Evolutionary conservation across 345 rosid species (phyloP), one percentile per base, ranked within the genome.

Genomic region (Ceriops tagal): DNA sequence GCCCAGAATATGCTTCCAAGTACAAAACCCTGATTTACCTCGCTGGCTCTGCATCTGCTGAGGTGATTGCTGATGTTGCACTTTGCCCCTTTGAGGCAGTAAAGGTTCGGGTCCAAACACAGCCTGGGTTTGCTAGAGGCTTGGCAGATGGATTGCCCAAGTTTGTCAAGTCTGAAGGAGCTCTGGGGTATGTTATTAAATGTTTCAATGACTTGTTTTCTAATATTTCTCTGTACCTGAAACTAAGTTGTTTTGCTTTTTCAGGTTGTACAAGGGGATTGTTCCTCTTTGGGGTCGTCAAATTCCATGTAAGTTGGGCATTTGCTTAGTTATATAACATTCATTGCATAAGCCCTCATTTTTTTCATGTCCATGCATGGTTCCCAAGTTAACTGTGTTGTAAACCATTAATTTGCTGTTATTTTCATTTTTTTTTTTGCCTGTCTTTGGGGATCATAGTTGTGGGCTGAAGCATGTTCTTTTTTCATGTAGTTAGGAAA

Each of bases 81-180:
- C 97, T 96, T 72, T 92, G 99, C 84, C 99, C 98, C 24, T 82
- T 96, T n/a, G 99, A 96, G 83, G 99, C 99, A 52, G 99, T 96
- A 6, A 96, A 96, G 89, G 98, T 96, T 59, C 81, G 98, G 35
- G 98, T 96, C 71, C 98, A 96, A 83, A 96, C 99, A 58, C 99
- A 96, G 83, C 99, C 98, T 72, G 99, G 99, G 34, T 96, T 96
- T 70, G 98, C 99, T 8, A 84, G 96, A 75, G 99, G 99, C 58
- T 27, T 96, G 73, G 55, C 85, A n/a, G 99, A 96, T 85, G 98
- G 99, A 31, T 72, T 96, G 37, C 99, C 98, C 65, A 96, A 90
- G 85, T 90, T 92, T 74, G 74, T 96, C 66, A 92, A 64, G 87
- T 83, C 99, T 5, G 99, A 96, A 82, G 98, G 98, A 4, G 75